Conservation (phyloP, 2,329 filamentous ascomycete species). For the Fonsecaea pedrosoi region DNA sequence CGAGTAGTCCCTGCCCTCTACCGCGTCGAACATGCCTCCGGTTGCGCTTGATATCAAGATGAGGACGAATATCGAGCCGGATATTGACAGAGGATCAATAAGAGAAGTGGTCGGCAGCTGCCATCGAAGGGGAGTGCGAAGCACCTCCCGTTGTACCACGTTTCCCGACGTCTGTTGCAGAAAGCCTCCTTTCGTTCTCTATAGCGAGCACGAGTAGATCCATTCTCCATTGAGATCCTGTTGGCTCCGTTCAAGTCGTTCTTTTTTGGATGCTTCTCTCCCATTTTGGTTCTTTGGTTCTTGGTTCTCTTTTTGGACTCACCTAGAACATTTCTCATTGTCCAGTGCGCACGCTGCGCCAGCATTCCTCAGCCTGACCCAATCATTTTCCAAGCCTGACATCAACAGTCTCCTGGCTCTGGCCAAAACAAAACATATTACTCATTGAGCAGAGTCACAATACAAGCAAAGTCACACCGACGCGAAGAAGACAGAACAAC, state of each 20-base stretch:
- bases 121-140: conserved; percentile 12
- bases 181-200: background rate
- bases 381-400: conserved; percentile 28
- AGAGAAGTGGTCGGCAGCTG: conserved; percentile 8
- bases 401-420: conserved; percentile 16
- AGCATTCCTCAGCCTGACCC: conserved; percentile 32
- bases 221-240: background rate
- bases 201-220: background rate
- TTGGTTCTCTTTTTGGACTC: conserved; percentile 32
- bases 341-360: conserved; percentile 31
- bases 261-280: conserved; percentile 35
- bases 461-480: background rate
- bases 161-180: conserved; percentile 2
- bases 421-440: conserved; percentile 28
- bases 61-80: background rate
- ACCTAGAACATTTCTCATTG: conserved; percentile 30
- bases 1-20: background rate
- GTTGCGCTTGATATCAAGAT: background rate
- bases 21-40: background rate
- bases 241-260: conserved; percentile 31
- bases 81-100: background rate
- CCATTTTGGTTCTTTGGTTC: conserved; percentile 25
- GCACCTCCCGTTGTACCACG: background rate
- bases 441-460: conserved; percentile 3
- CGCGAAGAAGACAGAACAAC: conserved; percentile 1